Evolutionary conservation across 768 basidiomycete genomes (phyloP), one percentile per base, ranked within the genome.

Genomic region (Leccinum longicurvipes): DNA sequence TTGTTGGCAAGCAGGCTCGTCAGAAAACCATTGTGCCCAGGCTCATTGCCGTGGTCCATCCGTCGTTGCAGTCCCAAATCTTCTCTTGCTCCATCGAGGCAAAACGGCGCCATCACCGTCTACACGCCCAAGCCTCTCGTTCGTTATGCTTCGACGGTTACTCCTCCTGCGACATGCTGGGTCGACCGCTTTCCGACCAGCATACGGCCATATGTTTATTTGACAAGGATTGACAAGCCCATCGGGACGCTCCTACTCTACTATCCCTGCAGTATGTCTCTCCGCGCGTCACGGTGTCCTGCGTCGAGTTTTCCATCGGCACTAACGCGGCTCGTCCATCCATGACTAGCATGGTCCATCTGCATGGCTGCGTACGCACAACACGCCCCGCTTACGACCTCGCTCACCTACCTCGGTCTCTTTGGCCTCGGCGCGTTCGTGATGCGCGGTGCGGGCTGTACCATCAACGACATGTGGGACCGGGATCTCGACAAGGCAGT

Each of bases 401-500:
- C 92, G 15, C 67, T 93, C 52, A 85, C 82, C 17, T 96, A 93
- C 66, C 76, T 92, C 47, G 74, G 82, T 31, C 75, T 98, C 2
- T 98, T 98, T 66, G 95, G 92, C 3, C 68, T 87, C 10, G 97
- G 97, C 1, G 94, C 97, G 1, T 62, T 97, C 44, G 80, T 98
- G 50, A 99, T 99, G 97, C 86, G 97, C 19, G 93, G 96, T 6
- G 97, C 97, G 21, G 97, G 97, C 3, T 99, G 97, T 72, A 98
- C 93, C 3, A 96, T 99, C 63, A 99, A 99, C 70, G 97, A 99
- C 68, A 86, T 99, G 85, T 98, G 97, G 96, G 97, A 99, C 73
- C 81, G 79, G 60, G 85, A 91, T 58, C 82, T 97, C 45, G 97
- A 99, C 78, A 86, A 84, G 67, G 85, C 87, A 36, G 97, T 98